phyloP scores from a whole-genome alignment of 2,329 filamentous ascomycete genomes.

The Xylariaceae sp. region DNA sequence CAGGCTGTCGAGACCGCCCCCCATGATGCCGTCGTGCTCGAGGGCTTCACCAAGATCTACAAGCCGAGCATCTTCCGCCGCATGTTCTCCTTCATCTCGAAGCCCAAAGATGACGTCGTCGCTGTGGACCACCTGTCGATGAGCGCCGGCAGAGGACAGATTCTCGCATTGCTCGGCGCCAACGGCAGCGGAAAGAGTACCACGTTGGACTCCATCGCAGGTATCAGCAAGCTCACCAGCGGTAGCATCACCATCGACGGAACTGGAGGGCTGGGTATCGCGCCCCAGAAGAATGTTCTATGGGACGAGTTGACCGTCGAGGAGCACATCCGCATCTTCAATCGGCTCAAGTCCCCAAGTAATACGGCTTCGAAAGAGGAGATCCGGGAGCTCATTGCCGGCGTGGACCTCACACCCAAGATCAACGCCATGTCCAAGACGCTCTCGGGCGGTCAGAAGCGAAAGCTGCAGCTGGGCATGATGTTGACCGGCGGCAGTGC shows the following conservation, averaged over 20 bases:
- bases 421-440: slow-evolving; percentile 66
- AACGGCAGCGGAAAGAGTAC: slow-evolving; percentile 91
- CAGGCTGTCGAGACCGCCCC: slow-evolving; percentile 22
- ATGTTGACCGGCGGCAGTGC: slow-evolving; percentile 89
- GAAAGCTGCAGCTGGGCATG: slow-evolving; percentile 88
- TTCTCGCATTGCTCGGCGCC: slow-evolving; percentile 78
- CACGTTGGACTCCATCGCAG: slow-evolving; percentile 81
- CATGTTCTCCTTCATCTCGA: slow-evolving; percentile 41
- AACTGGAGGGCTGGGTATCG: slow-evolving; percentile 75
- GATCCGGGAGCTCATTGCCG: slow-evolving; percentile 57
- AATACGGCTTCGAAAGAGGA: slow-evolving; percentile 51
- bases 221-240: slow-evolving; percentile 68
- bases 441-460: slow-evolving; percentile 84
- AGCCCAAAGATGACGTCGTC: slow-evolving; percentile 60
- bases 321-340: slow-evolving; percentile 82
- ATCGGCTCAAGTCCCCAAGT: slow-evolving; percentile 65
- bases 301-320: slow-evolving; percentile 85
- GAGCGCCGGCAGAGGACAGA: slow-evolving; percentile 69
- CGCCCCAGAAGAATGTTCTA: slow-evolving; percentile 89
- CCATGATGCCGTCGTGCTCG: slow-evolving; percentile 60
- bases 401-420: slow-evolving; percentile 73
- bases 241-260: slow-evolving; percentile 74
- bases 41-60: slow-evolving; percentile 74
- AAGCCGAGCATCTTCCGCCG: slow-evolving; percentile 57
- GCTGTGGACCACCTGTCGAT: slow-evolving; percentile 73